These are phyloP conservation scores for Meira nashicola DNA, from an alignment of 1,284 basidiomycete species.

Conservation along the genomic window DNA sequence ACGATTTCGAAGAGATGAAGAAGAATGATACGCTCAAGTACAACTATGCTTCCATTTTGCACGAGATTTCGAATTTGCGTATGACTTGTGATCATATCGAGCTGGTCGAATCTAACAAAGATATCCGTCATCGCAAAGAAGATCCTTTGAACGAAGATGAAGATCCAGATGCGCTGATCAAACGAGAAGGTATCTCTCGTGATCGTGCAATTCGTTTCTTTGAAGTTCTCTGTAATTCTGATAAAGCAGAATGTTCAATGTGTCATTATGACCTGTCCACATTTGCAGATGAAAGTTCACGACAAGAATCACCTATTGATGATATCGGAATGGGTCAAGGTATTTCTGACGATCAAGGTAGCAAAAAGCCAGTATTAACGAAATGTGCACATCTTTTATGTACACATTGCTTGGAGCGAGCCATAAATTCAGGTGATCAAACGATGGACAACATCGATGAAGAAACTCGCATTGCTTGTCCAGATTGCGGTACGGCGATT, in stretches of 20 bases:
- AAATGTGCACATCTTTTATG: constrained; percentile 85
- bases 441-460: too few relatives aligned
- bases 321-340: background rate
- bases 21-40: constrained; percentile 83
- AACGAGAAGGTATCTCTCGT: constrained; percentile 72
- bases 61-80: constrained; percentile 68
- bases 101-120: constrained; percentile 64
- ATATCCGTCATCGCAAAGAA: constrained; percentile 55
- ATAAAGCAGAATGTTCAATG: constrained; percentile 59
- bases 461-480: constrained; percentile 57
- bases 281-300: background rate
- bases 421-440: background rate
- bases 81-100: constrained; percentile 97
- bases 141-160: constrained; percentile 9
- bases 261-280: constrained; percentile 69
- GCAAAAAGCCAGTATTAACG: constrained; percentile 60
- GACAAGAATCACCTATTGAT: background rate
- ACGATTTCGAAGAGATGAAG: constrained; percentile 79
- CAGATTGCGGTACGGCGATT: constrained; percentile 62
- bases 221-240: constrained; percentile 66
- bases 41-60: constrained; percentile 95
- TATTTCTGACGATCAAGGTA: background rate
- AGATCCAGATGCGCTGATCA: constrained; percentile 62
- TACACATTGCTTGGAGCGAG: constrained; percentile 38
- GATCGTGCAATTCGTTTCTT: constrained; percentile 74